These are phyloP conservation scores for Microdochium bolleyi DNA, from an alignment of 2,329 filamentous ascomycete genomes.

Conservation along the genomic window DNA sequence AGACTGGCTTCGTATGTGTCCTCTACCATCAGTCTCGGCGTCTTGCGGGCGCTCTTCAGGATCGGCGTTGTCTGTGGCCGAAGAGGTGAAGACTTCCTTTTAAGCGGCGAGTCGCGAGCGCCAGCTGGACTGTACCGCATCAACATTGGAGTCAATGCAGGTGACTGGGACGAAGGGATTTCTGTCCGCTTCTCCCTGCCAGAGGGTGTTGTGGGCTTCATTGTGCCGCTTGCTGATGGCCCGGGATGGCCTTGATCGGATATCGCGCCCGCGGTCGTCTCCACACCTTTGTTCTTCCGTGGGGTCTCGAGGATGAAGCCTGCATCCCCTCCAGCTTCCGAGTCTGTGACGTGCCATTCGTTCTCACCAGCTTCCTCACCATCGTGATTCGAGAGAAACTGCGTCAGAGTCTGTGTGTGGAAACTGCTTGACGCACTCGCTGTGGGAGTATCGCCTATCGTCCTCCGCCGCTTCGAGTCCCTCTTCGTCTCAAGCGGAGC, in stretches of 20 bases:
- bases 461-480: slow-evolving; percentile 19
- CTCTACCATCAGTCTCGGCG: slow-evolving; percentile 15
- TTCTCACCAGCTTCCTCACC: slow-evolving; percentile 5
- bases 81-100: slow-evolving; percentile 14
- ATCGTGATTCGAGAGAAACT: slow-evolving; percentile 11
- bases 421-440: slow-evolving; percentile 15
- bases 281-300: background rate
- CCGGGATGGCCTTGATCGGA: slow-evolving; percentile 9
- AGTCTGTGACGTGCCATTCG: slow-evolving; percentile 15
- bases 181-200: slow-evolving; percentile 13
- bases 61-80: slow-evolving; percentile 8
- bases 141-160: slow-evolving; percentile 14
- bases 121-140: slow-evolving; percentile 11
- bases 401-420: slow-evolving; percentile 22
- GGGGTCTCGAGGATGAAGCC: slow-evolving; percentile 17
- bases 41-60: slow-evolving; percentile 12
- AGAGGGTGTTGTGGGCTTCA: slow-evolving; percentile 14
- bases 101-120: slow-evolving; percentile 15
- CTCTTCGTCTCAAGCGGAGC: slow-evolving; percentile 9
- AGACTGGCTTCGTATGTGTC: slow-evolving; percentile 17
- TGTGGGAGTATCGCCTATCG: slow-evolving; percentile 16
- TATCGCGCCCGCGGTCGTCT: slow-evolving; percentile 7
- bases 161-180: slow-evolving; percentile 19
- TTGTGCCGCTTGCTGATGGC: background rate
- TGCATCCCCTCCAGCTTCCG: slow-evolving; percentile 14